phyloP scores from a whole-genome alignment of 352 stramenopile genomes.

The Thalassiosira exigua region DNA sequence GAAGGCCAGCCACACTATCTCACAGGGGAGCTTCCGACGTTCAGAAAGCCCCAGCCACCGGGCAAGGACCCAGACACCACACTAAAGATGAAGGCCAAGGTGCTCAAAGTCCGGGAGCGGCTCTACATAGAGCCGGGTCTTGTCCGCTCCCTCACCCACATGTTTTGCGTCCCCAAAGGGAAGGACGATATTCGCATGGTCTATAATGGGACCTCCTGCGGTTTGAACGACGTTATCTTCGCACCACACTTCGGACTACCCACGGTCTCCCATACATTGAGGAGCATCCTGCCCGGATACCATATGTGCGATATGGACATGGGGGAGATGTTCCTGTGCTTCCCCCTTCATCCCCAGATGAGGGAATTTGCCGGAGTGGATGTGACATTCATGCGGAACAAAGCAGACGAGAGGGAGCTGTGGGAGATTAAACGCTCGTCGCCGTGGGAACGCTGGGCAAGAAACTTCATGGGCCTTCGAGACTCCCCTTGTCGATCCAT shows the following conservation, averaged over 20 bases:
- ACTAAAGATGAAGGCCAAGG: constrained; percentile 11
- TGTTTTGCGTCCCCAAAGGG: constrained; percentile 41
- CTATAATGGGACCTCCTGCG: constrained; percentile 40
- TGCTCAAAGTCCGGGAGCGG: constrained; percentile 3
- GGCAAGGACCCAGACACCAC: background rate
- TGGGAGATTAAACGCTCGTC: constrained; percentile 16
- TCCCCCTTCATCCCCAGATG: constrained; percentile 2
- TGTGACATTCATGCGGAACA: constrained; percentile 3
- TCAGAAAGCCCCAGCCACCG: background rate
- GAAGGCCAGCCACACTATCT: constrained; percentile 21
- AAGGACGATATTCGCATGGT: constrained; percentile 51
- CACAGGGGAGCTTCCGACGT: background rate
- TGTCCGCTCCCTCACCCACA: constrained; percentile 17
- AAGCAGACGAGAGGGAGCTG: too few species aligned
- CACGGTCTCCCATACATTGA: constrained; percentile 11
- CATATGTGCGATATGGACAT: constrained; percentile 32
- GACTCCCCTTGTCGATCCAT: constrained; percentile 31
- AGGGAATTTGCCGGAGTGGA: constrained; percentile 35
- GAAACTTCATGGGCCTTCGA: constrained; percentile 43
- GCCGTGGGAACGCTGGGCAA: constrained; percentile 31
- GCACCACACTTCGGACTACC: constrained; percentile 44
- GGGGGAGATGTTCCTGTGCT: constrained; percentile 52
- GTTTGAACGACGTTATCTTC: constrained; percentile 43
- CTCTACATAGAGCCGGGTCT: constrained; percentile 13
- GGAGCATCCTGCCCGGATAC: constrained; percentile 19